These are phyloP conservation scores for Metschnikowia borealis DNA, from an alignment of 805 yeast species.

Conservation along the genomic window DNA sequence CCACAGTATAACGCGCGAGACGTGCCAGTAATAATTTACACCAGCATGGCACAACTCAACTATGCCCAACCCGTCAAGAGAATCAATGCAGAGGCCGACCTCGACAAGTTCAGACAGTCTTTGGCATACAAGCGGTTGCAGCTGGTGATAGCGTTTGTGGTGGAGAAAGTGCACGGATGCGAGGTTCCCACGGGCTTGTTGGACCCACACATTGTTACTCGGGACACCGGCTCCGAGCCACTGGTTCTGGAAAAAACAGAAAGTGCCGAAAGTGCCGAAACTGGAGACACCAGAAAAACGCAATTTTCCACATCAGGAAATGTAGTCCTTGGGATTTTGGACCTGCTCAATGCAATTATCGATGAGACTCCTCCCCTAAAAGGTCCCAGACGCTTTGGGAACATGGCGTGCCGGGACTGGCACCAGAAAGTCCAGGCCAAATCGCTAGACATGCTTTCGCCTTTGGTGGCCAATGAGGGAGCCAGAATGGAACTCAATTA, in stretches of 20 bases:
- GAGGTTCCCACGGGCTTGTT: slow-evolving; percentile 38
- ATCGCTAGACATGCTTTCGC: slow-evolving; percentile 3
- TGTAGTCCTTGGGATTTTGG: slow-evolving; percentile 26
- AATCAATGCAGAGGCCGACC: slow-evolving; percentile 10
- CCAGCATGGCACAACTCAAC: slow-evolving; percentile 1
- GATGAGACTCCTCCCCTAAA: slow-evolving; percentile 65
- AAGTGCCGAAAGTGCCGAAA: no score
- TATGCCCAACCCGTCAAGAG: slow-evolving; percentile 10
- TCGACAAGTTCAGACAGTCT: slow-evolving; percentile 10
- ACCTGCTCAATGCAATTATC: slow-evolving; percentile 42
- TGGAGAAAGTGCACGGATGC: slow-evolving; percentile 26
- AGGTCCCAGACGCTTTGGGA: slow-evolving; percentile 87
- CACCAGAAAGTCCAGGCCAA: slow-evolving; percentile 35
- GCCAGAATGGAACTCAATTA: slow-evolving; percentile 9
- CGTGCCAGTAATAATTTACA: neutral
- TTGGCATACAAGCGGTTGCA: slow-evolving; percentile 15
- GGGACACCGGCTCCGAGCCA: neutral
- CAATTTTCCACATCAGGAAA: neutral
- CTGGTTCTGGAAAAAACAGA: neutral
- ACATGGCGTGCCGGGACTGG: slow-evolving; percentile 80
- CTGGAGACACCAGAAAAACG: neutral
- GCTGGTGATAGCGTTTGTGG: slow-evolving; percentile 13
- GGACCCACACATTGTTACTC: slow-evolving; percentile 20
- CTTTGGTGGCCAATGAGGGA: slow-evolving; percentile 1
- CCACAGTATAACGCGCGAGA: neutral